phyloP scores from a whole-genome alignment of 108 stramenopile genomes.

The Mayamaea pseudoterrestris region DNA sequence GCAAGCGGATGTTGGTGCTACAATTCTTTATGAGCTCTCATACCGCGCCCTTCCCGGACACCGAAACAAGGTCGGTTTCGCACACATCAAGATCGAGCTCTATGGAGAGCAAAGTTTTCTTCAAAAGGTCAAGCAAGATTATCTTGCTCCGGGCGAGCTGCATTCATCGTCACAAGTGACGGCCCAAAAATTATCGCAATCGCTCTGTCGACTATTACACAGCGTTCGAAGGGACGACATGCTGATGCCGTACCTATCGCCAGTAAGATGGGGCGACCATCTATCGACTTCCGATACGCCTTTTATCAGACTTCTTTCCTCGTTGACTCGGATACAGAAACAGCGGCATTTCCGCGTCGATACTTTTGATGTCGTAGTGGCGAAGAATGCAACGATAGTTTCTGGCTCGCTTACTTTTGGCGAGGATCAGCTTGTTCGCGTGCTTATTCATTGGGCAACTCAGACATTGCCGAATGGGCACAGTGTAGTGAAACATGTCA shows the following conservation, averaged over 20 bases:
- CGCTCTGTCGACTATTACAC: conserved; percentile 42
- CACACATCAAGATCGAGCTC: conserved; percentile 68
- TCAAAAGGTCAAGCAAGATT: conserved; percentile 54
- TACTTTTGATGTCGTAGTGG: conserved; percentile 53
- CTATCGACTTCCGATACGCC: conserved; percentile 24
- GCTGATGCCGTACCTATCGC: conserved; percentile 46
- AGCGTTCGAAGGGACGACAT: conserved; percentile 59
- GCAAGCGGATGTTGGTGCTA: conserved; percentile 36
- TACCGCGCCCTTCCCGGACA: conserved; percentile 53
- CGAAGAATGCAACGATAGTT: too few species aligned
- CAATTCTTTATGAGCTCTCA: conserved; percentile 60
- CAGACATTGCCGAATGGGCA: too few species aligned
- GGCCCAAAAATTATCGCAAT: conserved; percentile 29
- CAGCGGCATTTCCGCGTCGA: conserved; percentile 56
- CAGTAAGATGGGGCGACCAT: conserved; percentile 42
- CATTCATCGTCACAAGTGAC: conserved; percentile 5
- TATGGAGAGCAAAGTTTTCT: conserved; percentile 51
- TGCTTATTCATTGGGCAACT: too few species aligned
- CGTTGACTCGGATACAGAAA: conserved; percentile 33
- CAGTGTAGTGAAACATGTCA: too few species aligned
- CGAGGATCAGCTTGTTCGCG: too few species aligned
- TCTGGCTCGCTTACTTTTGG: too few species aligned
- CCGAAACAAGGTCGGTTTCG: conserved; percentile 46
- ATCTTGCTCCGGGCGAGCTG: too few species aligned
- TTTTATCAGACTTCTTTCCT: conserved; percentile 36